These are phyloP conservation scores for Xanthoconium separans DNA, from an alignment of 1,284 basidiomycete genomes.

Conservation along the genomic window DNA sequence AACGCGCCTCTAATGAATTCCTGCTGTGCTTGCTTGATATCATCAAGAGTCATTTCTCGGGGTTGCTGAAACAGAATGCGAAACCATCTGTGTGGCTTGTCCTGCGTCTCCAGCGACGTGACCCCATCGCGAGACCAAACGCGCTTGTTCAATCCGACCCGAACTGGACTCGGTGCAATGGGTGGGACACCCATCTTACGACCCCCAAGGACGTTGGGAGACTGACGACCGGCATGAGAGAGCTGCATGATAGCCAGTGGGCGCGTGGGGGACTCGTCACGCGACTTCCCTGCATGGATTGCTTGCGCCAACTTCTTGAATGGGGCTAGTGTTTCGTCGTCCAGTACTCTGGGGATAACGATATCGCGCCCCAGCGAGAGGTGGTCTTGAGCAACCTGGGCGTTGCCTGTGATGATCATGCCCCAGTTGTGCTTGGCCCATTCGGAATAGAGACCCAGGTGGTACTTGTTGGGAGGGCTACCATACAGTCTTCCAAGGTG, in stretches of 20 bases:
- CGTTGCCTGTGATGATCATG: slow-evolving; percentile 88
- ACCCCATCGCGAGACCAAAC: slow-evolving; percentile 9
- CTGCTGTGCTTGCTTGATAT: slow-evolving; percentile 63
- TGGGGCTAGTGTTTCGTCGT: slow-evolving; percentile 43
- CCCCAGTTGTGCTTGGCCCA: slow-evolving; percentile 87
- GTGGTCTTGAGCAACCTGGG: slow-evolving; percentile 73
- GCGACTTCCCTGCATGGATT: slow-evolving; percentile 44
- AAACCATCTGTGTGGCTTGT: slow-evolving; percentile 37
- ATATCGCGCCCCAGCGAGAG: slow-evolving; percentile 83
- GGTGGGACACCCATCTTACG: slow-evolving; percentile 59
- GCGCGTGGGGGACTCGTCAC: slow-evolving; percentile 5
- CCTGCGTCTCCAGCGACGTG: background rate
- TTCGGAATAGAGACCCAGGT: slow-evolving; percentile 67
- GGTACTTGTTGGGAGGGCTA: slow-evolving; percentile 68
- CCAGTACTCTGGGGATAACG: slow-evolving; percentile 50
- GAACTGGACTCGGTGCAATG: slow-evolving; percentile 71
- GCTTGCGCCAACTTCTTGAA: slow-evolving; percentile 52
- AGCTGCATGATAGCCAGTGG: slow-evolving; percentile 78
- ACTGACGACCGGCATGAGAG: slow-evolving; percentile 86
- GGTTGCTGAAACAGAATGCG: slow-evolving; percentile 64
- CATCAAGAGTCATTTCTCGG: slow-evolving; percentile 53
- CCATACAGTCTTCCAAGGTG: slow-evolving; percentile 68
- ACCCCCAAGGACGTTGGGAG: slow-evolving; percentile 70
- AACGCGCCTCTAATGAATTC: slow-evolving; percentile 72
- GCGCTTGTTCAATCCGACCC: slow-evolving; percentile 44